These are phyloP conservation scores for Lachancea dasiensis DNA, from an alignment of 805 yeast genomes.

Conservation along the genomic window DNA sequence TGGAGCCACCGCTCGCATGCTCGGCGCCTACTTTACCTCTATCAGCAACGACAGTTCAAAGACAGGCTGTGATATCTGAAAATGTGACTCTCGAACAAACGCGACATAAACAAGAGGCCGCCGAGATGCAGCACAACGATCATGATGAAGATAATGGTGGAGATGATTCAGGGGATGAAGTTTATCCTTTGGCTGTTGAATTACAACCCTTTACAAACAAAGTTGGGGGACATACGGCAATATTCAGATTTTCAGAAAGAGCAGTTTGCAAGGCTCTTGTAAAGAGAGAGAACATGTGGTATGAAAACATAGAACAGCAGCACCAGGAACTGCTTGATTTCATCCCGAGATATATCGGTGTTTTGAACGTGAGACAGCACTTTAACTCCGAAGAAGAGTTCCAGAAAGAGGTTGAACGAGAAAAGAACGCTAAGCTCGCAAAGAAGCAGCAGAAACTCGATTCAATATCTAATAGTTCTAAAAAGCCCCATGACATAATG, in stretches of 20 bases:
- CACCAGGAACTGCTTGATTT: slow-evolving; percentile 74
- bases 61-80: too few species aligned
- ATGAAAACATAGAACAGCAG: slow-evolving; percentile 74
- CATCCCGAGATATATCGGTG: slow-evolving; percentile 95
- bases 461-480: neutral
- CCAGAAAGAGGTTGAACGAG: slow-evolving; percentile 12
- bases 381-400: slow-evolving; percentile 31
- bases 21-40: slow-evolving; percentile 3
- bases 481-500: neutral
- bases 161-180: slow-evolving; percentile 29
- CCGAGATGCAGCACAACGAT: slow-evolving; percentile 5
- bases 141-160: slow-evolving; percentile 11
- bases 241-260: slow-evolving; percentile 80
- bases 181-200: slow-evolving; percentile 76
- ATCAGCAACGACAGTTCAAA: neutral
- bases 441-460: slow-evolving; percentile 6
- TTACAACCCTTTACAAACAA: slow-evolving; percentile 85
- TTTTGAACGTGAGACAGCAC: slow-evolving; percentile 80
- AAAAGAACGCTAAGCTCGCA: slow-evolving; percentile 7
- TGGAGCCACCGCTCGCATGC: slow-evolving; percentile 8
- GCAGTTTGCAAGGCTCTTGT: slow-evolving; percentile 94
- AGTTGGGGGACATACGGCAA: slow-evolving; percentile 98
- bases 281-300: slow-evolving; percentile 85
- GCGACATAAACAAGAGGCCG: neutral
- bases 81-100: neutral